Percentiles rank a stretch among this genome's conserved stretches.
Conservation (phyloP, 495 filamentous ascomycete species). For the Penicillium lividum region DNA sequence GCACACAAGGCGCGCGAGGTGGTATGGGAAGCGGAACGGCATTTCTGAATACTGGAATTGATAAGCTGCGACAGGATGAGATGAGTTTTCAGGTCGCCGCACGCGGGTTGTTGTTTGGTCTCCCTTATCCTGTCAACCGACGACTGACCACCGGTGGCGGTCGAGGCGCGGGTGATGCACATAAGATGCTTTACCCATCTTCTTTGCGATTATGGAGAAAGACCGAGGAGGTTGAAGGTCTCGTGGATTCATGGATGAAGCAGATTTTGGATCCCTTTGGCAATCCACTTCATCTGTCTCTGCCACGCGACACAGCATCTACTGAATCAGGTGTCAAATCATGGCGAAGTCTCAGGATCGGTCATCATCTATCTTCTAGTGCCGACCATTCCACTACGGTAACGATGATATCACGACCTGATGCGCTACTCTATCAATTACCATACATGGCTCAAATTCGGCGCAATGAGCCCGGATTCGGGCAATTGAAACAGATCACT, state of each 20-base stretch:
- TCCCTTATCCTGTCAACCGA: conserved; percentile 83
- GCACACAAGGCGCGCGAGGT: conserved; percentile 35
- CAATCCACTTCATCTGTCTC: conserved; percentile 8
- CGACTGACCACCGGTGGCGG: conserved; percentile 33
- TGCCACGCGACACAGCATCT: conserved; percentile 11
- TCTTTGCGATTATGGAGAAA: conserved; percentile 74
- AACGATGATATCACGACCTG: conserved; percentile 61
- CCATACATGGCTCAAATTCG: conserved; percentile 77
- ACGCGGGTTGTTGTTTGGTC: conserved; percentile 75
- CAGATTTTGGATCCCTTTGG: conserved; percentile 31
- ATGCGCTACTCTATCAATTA: conserved; percentile 78
- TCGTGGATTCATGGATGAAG: conserved; percentile 66
- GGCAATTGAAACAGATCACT: conserved; percentile 69
- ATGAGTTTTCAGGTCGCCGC: conserved; percentile 87
- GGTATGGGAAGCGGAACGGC: conserved; percentile 41
- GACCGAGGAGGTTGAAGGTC: conserved; percentile 73
- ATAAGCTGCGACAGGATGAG: conserved; percentile 84
- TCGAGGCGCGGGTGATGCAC: conserved; percentile 52
- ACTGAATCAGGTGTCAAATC: conserved; percentile 36
- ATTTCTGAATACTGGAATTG: conserved; percentile 55
- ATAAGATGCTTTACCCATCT: conserved; percentile 86
- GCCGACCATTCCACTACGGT: conserved; percentile 36
- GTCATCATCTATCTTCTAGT: conserved; percentile 7
- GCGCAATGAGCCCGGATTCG: conserved; percentile 28
- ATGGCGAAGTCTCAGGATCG: conserved; percentile 36